Percentiles rank a stretch among this genome's conserved stretches.
phyloP scores from a whole-genome alignment of 805 yeast genomes.

The Cyberlindnera americana region DNA sequence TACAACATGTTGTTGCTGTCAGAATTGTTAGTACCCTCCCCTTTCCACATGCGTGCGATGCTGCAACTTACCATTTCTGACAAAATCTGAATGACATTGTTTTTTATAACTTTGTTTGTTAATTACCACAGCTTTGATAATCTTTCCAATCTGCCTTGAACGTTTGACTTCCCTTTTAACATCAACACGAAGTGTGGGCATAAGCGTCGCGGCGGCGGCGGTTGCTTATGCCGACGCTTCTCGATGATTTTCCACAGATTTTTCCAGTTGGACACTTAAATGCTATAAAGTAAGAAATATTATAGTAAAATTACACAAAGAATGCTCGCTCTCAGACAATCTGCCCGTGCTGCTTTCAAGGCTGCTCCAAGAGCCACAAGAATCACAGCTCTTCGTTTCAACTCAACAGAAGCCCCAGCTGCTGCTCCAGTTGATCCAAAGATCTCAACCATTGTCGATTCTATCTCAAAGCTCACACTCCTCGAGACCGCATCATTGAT shows the following conservation, averaged over 20 bases:
- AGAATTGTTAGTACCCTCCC: slow-evolving; percentile 8
- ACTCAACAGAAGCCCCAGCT: slow-evolving; percentile 37
- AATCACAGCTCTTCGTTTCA: slow-evolving; percentile 29
- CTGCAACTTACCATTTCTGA: slow-evolving; percentile 59
- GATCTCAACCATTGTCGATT: slow-evolving; percentile 81
- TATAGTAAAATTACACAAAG: too few relatives aligned
- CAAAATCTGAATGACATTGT: slow-evolving; percentile 91
- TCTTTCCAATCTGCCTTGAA: too few relatives aligned
- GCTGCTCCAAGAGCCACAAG: slow-evolving; percentile 18
- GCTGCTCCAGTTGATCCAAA: slow-evolving; percentile 74
- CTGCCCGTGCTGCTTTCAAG: slow-evolving; percentile 21
- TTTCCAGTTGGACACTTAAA: slow-evolving; percentile 6
- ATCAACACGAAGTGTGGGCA: slow-evolving; percentile 7
- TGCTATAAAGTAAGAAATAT: too few relatives aligned
- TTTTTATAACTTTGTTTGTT: too few relatives aligned
- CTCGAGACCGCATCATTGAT: slow-evolving; percentile 90
- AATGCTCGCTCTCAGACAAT: slow-evolving; percentile 20
- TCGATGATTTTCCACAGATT: slow-evolving; percentile 5
- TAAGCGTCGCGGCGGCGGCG: slow-evolving; percentile 10
- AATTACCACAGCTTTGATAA: too few relatives aligned
- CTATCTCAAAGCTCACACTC: slow-evolving; percentile 85
- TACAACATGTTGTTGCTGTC: slow-evolving; percentile 91
- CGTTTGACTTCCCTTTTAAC: too few relatives aligned
- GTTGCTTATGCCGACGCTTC: slow-evolving; percentile 6
- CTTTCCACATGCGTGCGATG: too few relatives aligned